Evolutionary conservation across 129 eudicot species (phyloP).

Genomic region (Pseudognaphalium luteoalbum): DNA sequence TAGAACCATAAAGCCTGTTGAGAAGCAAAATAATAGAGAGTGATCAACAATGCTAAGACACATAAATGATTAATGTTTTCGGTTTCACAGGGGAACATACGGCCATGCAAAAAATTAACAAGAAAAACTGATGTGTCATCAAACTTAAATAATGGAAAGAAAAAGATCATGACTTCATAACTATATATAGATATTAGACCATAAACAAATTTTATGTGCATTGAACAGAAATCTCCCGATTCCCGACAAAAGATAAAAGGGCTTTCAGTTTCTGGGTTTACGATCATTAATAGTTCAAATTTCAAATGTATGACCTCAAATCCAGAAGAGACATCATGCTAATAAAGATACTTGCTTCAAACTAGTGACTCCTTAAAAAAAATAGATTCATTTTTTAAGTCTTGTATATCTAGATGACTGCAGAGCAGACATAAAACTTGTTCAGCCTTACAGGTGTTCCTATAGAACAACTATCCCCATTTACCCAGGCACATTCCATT

Average conservation of each 20-base stretch:
- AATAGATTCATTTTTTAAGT: neutral
- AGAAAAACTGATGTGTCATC: neutral
- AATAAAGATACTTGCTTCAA: no score
- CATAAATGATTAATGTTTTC: constrained; percentile 8
- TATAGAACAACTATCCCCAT: no score
- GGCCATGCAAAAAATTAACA: neutral
- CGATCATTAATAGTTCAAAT: neutral
- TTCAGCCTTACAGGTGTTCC: no score
- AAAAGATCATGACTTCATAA: neutral
- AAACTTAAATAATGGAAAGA: neutral
- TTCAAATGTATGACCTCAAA: neutral
- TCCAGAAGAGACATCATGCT: no score
- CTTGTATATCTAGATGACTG: no score
- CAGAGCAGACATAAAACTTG: no score
- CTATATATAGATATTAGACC: neutral
- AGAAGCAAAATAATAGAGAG: constrained; percentile 27
- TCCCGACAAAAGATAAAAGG: neutral
- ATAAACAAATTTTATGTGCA: neutral
- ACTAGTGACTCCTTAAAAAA: no score
- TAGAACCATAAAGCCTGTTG: constrained; percentile 89
- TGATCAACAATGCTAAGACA: constrained; percentile 20
- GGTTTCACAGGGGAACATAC: neutral
- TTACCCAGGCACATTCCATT: no score
- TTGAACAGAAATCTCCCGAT: neutral
- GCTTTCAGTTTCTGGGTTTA: neutral